Base-by-base conservation (phyloP, 73 alveolate species). In the Symbiodinium pilosum region DNA sequence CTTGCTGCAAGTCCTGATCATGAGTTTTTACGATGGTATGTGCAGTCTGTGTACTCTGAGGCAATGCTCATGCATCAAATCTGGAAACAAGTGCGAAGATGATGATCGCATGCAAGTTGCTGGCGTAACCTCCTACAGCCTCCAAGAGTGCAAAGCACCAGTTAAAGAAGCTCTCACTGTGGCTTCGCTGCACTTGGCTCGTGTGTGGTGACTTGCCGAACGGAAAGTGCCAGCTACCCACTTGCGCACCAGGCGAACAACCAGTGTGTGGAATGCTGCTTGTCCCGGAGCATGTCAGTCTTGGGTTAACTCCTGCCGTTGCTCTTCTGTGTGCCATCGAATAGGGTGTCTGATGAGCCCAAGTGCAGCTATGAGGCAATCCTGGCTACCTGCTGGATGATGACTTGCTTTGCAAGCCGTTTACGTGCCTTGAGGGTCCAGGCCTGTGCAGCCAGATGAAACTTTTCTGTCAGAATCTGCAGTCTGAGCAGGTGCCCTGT, bases 221-320 rank as follows among this genome's bases (percentile, higher is more conserved):
- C 20, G 69, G 9, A 12, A 12, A 52, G 69, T n/a, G n/a, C n/a
- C n/a, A n/a, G n/a, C n/a, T n/a, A n/a, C n/a, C n/a, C n/a, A n/a
- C n/a, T n/a, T n/a, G n/a, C 28, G 85, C 41, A n/a, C 92, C 6
- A 89, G 95, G 95, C 95, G 26, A 89, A 89, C 95, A 89, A 89
- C 73, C 95, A 89, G 32, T 89, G 95, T 24, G 87, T 71, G 11
- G 95, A 89, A 77, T 89, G 95, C 28, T 32, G n/a, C 81, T 64
- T 28, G 81, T 24, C 81, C n/a, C n/a, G n/a, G n/a, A n/a, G n/a
- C n/a, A n/a, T n/a, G n/a, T n/a, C n/a, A n/a, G n/a, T n/a, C n/a
- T n/a, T 51, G 77, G 43, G 18, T 28, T 26, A 51, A 43, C 32
- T 71, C 47, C 41, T 43, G 44, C 75, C 51, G 75, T 16, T 16